phyloP scores from a whole-genome alignment of 192 early-diverging fungal genomes.

The Coemansia asiatica region DNA sequence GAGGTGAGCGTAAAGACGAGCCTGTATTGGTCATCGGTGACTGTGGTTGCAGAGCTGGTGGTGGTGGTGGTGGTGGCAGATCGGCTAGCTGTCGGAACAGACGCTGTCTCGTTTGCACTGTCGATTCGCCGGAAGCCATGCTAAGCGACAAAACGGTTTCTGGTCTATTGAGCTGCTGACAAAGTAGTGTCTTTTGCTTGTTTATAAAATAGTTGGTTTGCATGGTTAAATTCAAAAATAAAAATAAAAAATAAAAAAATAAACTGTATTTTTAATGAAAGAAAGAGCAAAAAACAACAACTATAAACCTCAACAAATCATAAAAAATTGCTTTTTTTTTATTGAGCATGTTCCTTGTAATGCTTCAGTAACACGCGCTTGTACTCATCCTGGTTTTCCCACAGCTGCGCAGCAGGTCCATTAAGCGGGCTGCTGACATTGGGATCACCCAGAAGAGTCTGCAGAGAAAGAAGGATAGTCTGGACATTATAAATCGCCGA shows the following conservation, averaged over 20 bases:
- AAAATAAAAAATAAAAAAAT: background rate
- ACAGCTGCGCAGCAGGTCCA: conserved; percentile 90
- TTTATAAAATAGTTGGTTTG: conserved; percentile 8
- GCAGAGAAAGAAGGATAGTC: conserved; percentile 89
- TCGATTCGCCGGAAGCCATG: conserved; percentile 7
- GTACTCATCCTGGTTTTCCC: conserved; percentile 58
- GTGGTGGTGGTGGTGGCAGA: background rate
- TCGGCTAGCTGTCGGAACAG: conserved; percentile 8
- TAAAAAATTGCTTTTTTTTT: conserved; percentile 5
- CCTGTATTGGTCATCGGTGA: background rate
- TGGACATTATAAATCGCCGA: conserved; percentile 95
- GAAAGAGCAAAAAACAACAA: background rate
- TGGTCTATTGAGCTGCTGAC: background rate
- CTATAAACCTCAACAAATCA: background rate
- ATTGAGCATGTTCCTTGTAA: conserved; percentile 42
- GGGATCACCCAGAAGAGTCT: conserved; percentile 88
- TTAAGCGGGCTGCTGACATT: conserved; percentile 95
- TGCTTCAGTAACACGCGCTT: conserved; percentile 51
- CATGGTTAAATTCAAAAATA: background rate
- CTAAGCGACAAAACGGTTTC: conserved; percentile 1
- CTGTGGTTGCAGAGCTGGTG: background rate
- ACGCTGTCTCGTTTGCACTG: background rate
- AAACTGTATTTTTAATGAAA: conserved; percentile 2
- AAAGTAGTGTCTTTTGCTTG: background rate
- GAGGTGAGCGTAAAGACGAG: background rate